phyloP scores from a whole-genome alignment of 78 protist genomes.

The Protostelium mycophagum region DNA sequence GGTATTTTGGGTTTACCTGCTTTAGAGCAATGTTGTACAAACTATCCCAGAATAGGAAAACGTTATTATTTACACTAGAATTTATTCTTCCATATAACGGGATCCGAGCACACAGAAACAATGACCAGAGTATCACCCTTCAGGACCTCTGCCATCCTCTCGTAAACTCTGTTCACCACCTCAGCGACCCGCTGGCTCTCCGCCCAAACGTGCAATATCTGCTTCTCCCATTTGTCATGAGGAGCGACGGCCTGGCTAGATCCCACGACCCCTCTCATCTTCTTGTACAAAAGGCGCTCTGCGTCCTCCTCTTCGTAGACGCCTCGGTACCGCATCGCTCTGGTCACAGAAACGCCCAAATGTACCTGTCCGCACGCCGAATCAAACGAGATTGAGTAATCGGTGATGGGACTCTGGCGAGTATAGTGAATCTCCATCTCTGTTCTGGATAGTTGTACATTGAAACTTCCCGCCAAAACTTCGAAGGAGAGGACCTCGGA shows the following conservation, averaged over 20 bases:
- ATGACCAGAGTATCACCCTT: not conserved
- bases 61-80: no score
- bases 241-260: slow-evolving; percentile 11
- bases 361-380: slow-evolving; percentile 40
- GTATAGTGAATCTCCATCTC: slow-evolving; percentile 61
- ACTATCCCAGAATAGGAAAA: no score
- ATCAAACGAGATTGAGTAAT: slow-evolving; percentile 47
- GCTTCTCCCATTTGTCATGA: slow-evolving; percentile 63
- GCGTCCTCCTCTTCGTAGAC: slow-evolving; percentile 46
- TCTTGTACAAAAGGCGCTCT: slow-evolving; percentile 39
- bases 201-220: slow-evolving; percentile 63
- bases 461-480: slow-evolving; percentile 29
- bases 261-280: slow-evolving; percentile 58
- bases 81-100: no score
- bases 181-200: not conserved
- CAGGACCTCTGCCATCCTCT: not conserved
- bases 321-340: slow-evolving; percentile 32
- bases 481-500: slow-evolving; percentile 59
- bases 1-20: no score
- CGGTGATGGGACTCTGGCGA: slow-evolving; percentile 51
- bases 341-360: slow-evolving; percentile 46
- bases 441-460: slow-evolving; percentile 28
- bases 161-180: not conserved
- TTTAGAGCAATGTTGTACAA: no score
- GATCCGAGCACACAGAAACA: not conserved